Conservation (phyloP, 768 basidiomycete species). For the Gloeophyllum trabeum region DNA sequence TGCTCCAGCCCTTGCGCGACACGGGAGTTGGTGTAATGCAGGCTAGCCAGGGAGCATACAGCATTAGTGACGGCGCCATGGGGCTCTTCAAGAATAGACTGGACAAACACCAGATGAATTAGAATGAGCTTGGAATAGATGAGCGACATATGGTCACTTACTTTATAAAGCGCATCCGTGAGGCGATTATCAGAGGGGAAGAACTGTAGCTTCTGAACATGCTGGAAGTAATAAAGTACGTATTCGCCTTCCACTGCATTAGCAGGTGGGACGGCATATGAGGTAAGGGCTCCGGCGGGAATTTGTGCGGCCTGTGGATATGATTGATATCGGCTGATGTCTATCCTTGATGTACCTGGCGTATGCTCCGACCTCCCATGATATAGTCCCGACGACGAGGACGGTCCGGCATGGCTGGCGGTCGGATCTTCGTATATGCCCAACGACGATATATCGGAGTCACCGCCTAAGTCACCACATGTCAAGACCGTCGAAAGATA, state of each 20-base stretch:
- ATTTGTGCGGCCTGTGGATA: too few species aligned
- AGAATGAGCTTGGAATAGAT: conserved; percentile 5
- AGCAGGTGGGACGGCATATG: too few species aligned
- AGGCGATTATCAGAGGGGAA: conserved; percentile 52
- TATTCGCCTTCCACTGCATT: conserved; percentile 39
- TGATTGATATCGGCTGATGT: too few species aligned
- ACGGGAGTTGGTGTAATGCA: conserved; percentile 55
- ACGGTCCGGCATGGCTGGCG: too few species aligned
- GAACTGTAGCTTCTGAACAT: conserved; percentile 57
- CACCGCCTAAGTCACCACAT: too few species aligned
- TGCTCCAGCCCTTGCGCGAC: conserved; percentile 48
- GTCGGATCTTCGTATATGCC: too few species aligned
- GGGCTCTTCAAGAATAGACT: conserved; percentile 53
- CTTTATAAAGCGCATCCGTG: conserved; percentile 54
- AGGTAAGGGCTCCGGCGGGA: too few species aligned
- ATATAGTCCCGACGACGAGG: too few species aligned
- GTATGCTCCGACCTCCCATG: too few species aligned
- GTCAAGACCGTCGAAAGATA: too few species aligned
- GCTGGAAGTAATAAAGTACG: conserved; percentile 66
- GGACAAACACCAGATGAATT: conserved; percentile 15
- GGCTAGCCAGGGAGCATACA: conserved; percentile 63
- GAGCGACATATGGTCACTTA: conserved; percentile 22
- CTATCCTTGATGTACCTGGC: too few species aligned
- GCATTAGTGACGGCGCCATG: conserved; percentile 63
- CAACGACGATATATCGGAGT: too few species aligned